These are phyloP conservation scores for Marvania coccoides DNA, from an alignment of 139 green algal genomes.

Conservation along the genomic window DNA sequence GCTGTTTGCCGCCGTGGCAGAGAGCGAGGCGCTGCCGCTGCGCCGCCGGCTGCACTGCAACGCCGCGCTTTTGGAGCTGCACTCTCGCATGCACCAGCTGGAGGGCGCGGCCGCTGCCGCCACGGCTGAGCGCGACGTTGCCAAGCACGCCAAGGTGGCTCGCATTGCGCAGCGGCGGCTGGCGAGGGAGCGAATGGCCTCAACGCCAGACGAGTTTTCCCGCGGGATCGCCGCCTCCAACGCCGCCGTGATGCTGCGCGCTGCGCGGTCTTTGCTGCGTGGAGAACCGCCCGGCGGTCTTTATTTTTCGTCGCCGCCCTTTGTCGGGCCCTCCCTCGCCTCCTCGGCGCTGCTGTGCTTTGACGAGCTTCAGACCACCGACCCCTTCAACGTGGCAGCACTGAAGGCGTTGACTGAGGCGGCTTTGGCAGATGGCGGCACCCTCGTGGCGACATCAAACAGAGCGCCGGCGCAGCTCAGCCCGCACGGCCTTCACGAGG, in stretches of 20 bases:
- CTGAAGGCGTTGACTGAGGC: conserved; percentile 55
- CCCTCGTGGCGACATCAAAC: conserved; percentile 36
- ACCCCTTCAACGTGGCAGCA: conserved; percentile 54
- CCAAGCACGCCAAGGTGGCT: conserved; percentile 37
- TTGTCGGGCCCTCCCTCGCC: background rate
- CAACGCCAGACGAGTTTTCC: conserved; percentile 4
- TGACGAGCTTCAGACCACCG: conserved; percentile 68
- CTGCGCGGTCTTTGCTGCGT: conserved; percentile 41
- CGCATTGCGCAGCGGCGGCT: conserved; percentile 41
- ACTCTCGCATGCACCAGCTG: conserved; percentile 45
- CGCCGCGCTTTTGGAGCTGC: conserved; percentile 65
- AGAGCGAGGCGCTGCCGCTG: conserved; percentile 5
- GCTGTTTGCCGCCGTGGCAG: conserved; percentile 33
- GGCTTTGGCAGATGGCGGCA: conserved; percentile 18
- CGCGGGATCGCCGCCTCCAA: conserved; percentile 39
- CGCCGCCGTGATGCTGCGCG: conserved; percentile 33
- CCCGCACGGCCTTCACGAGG: conserved; percentile 33
- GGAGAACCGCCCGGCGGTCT: conserved; percentile 22
- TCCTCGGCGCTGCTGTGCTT: conserved; percentile 55
- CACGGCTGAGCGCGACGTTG: background rate
- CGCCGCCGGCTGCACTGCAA: conserved; percentile 71
- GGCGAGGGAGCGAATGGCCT: conserved; percentile 12
- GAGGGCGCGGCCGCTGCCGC: conserved; percentile 18
- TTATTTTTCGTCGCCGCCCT: no score
- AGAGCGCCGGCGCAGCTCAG: conserved; percentile 22